These are phyloP conservation scores for Triglochin maritima DNA, from an alignment of 106 monocot species.

Conservation along the genomic window DNA sequence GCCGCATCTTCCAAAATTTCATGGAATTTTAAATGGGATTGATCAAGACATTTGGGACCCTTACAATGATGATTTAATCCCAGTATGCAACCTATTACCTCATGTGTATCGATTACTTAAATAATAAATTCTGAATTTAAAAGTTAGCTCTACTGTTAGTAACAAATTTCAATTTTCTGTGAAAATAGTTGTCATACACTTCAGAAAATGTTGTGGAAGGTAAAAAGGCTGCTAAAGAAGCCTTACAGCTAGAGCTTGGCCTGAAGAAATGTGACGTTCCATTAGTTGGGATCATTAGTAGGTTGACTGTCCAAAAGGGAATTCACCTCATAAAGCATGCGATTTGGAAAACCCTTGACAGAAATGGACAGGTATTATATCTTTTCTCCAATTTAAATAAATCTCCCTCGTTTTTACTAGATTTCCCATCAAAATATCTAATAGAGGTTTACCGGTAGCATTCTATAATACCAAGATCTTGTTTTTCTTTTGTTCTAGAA, in stretches of 20 bases:
- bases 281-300: conserved; percentile 80
- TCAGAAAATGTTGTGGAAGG: conserved; percentile 87
- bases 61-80: conserved; percentile 77
- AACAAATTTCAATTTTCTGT: background rate
- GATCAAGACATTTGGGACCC: conserved; percentile 99
- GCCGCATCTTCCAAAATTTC: conserved; percentile 73
- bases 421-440: background rate
- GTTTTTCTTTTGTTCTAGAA: background rate
- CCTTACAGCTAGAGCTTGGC: conserved; percentile 83
- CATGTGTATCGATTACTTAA: background rate
- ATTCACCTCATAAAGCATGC: conserved; percentile 98
- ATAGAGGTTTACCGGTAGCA: too few species aligned
- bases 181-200: conserved; percentile 67
- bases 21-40: conserved; percentile 91
- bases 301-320: conserved; percentile 94
- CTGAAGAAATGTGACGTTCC: conserved; percentile 54
- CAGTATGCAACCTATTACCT: conserved; percentile 34
- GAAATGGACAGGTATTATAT: conserved; percentile 63
- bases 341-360: conserved; percentile 57
- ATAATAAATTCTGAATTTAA: background rate
- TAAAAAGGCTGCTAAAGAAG: conserved; percentile 70
- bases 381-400: background rate
- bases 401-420: background rate
- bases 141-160: background rate
- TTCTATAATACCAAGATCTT: background rate